These are phyloP conservation scores for Cladosporium sp. DNA, from an alignment of 2,329 filamentous ascomycete species.

Conservation along the genomic window DNA sequence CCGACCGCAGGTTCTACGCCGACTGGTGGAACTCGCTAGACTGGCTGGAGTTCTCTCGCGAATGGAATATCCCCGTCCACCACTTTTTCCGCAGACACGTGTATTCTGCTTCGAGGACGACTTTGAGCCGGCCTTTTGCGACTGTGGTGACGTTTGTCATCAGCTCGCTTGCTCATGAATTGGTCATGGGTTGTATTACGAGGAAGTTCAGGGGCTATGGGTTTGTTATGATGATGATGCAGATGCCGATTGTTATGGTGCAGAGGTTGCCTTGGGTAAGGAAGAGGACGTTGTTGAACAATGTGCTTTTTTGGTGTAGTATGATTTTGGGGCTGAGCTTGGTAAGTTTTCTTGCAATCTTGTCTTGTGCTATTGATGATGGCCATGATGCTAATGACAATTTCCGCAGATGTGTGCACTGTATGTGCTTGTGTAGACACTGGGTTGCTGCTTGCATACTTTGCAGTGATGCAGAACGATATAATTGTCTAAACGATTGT, in stretches of 20 bases:
- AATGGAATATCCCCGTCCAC: slow-evolving; percentile 98
- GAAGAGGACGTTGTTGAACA: slow-evolving; percentile 69
- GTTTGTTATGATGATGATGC: slow-evolving; percentile 91
- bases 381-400: slow-evolving; percentile 14
- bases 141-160: slow-evolving; percentile 90
- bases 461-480: too few species aligned
- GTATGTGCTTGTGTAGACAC: slow-evolving; percentile 50
- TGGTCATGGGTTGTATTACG: slow-evolving; percentile 97
- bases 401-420: slow-evolving; percentile 51
- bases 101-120: slow-evolving; percentile 71
- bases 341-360: slow-evolving; percentile 20
- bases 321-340: slow-evolving; percentile 35
- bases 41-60: slow-evolving; percentile 91
- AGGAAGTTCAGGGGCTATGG: slow-evolving; percentile 95
- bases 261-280: slow-evolving; percentile 76
- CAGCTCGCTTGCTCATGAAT: slow-evolving; percentile 82
- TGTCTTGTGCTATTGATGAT: not conserved
- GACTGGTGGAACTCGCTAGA: slow-evolving; percentile 71
- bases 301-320: slow-evolving; percentile 27
- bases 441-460: too few species aligned
- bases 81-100: slow-evolving; percentile 93
- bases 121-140: slow-evolving; percentile 67
- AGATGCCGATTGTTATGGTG: slow-evolving; percentile 89
- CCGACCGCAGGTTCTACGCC: slow-evolving; percentile 86
- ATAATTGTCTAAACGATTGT: too few species aligned